Base-by-base conservation (phyloP, 352 stramenopile species). In the Phytophthora syringae region DNA sequence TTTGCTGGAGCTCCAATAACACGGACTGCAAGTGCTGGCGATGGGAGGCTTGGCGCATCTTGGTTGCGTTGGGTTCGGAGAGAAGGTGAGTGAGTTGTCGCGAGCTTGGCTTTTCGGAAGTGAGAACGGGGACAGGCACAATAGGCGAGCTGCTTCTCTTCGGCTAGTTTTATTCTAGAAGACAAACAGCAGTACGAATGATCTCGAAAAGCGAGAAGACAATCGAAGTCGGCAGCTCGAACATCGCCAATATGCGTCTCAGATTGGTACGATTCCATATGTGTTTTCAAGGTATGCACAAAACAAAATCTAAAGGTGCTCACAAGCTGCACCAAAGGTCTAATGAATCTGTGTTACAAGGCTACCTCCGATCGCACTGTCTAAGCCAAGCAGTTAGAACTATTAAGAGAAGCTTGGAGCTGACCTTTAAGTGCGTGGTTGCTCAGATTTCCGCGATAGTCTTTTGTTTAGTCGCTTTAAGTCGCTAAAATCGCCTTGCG, bases 141-240 rank as follows among this genome's bases (percentile, higher is more conserved):
- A 43, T 22, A 21, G 42, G n/a, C 9, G 1, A 3, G 42, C 15
- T 49, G 18, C 21, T 18, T 49, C 3, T 49, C 42, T 5, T 49
- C 42, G 42, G 42, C 3, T 30, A 0, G 21, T 6, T n/a, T 18
- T 9, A 6, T 49, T 49, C 42, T 49, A 49, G 42, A 32, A 49
- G 42, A 30, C 9, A 20, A 7, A 30, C 1, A 49, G 1, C 6
- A 12, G 20, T 49, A 49, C 24, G 20, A 49, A 49, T 20, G 21
- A 49, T 49, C 42, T 49, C 16, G 42, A 49, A 49, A 28, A 30
- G 42, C 42, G 18, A 49, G 42, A 49, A 49, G 42, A 49, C 21
- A 49, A 49, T 18, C 42, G 9, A 49, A 32, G 4, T 49, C 21
- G 7, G 42, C 42, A 49, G 3, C 21, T 49, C 7, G 18, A 28